Evolutionary conservation across 768 basidiomycete genomes (phyloP).

Genomic region (Peribolospora baueri): DNA sequence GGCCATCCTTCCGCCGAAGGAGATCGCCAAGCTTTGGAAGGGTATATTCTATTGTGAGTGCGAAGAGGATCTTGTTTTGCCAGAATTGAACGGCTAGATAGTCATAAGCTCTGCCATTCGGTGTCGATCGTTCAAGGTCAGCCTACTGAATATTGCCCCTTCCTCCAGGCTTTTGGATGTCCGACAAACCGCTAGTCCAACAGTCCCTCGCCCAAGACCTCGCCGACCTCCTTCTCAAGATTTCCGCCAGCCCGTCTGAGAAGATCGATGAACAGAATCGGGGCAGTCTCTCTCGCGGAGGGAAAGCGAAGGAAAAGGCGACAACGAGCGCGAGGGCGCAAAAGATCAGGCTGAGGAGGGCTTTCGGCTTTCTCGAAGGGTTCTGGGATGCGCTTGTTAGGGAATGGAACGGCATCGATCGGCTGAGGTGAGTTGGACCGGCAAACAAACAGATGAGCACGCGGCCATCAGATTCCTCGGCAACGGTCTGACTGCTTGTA

Average conservation of each 20-base stretch:
- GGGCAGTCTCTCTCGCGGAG: neutral
- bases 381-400: slow-evolving; percentile 79
- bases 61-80: neutral
- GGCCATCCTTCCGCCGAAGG: slow-evolving; percentile 34
- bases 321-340: no score
- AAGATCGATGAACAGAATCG: neutral
- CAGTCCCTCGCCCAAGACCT: slow-evolving; percentile 69
- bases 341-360: slow-evolving; percentile 15
- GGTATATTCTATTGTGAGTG: slow-evolving; percentile 80
- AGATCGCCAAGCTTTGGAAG: slow-evolving; percentile 90
- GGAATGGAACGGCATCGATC: slow-evolving; percentile 85
- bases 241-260: slow-evolving; percentile 25
- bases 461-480: neutral
- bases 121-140: neutral
- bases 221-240: slow-evolving; percentile 51
- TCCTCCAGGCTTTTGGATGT: slow-evolving; percentile 87
- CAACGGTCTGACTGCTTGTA: neutral
- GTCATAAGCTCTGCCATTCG: neutral
- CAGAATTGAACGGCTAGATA: neutral
- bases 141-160: neutral
- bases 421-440: slow-evolving; percentile 38
- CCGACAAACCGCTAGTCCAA: slow-evolving; percentile 89
- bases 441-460: neutral
- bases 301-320: neutral
- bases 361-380: slow-evolving; percentile 54